phyloP scores from a whole-genome alignment of 2,329 filamentous ascomycete species.

The Diaporthe vaccinii region DNA sequence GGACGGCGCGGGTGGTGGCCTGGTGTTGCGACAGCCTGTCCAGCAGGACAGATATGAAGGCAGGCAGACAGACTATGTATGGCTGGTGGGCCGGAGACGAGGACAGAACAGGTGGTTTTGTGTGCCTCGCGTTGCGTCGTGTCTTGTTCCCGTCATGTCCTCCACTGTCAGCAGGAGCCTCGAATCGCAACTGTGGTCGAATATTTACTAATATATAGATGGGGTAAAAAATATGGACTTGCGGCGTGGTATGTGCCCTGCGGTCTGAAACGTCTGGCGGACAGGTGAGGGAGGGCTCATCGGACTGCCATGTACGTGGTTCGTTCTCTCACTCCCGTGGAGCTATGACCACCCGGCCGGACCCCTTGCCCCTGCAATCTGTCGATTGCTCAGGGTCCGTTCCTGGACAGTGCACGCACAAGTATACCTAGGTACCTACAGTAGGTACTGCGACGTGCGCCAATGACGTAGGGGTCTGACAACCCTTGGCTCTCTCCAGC shows the following conservation, averaged over 20 bases:
- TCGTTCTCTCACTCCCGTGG: not conserved
- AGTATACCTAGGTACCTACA: not conserved
- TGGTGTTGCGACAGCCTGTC: not conserved
- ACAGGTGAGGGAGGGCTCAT: not conserved
- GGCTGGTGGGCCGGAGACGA: not conserved
- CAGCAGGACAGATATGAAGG: not conserved
- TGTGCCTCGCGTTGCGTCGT: slow-evolving; percentile 48
- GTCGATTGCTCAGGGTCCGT: not conserved
- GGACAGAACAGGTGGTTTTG: slow-evolving; percentile 12
- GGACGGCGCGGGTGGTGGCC: not conserved
- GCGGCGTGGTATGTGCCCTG: slow-evolving; percentile 6
- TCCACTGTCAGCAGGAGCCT: not conserved
- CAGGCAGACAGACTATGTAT: not conserved
- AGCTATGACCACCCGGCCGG: slow-evolving; percentile 21
- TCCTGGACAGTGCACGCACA: not conserved
- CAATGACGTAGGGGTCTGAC: slow-evolving; percentile 21
- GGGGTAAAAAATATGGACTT: slow-evolving; percentile 18
- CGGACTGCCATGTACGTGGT: not conserved
- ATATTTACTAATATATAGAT: not conserved
- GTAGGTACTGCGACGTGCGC: too few species aligned
- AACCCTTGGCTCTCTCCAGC: not conserved
- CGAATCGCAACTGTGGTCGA: not conserved
- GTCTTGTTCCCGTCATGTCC: not conserved
- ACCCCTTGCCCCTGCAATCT: slow-evolving; percentile 15
- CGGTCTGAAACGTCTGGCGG: slow-evolving; percentile 24